Evolutionary conservation across 2,329 filamentous ascomycete species (phyloP), one percentile per base, ranked within the genome.

Genomic region (Phaeosphaeria sp.): DNA sequence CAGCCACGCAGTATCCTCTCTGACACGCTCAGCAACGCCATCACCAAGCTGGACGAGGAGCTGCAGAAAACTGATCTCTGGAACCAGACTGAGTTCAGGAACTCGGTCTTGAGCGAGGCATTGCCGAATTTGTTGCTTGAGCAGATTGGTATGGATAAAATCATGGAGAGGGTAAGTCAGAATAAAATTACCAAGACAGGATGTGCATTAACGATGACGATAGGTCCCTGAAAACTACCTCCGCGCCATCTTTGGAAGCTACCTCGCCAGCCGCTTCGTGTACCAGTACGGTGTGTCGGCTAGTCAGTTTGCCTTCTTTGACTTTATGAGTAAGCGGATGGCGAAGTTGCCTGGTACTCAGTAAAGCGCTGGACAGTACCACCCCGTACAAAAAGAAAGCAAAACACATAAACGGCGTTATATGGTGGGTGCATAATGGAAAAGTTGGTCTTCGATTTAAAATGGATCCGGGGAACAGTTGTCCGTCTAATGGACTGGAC

Each of bases 301-400:
- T 5, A 95, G 90, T 82, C 94, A 97, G 73, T 98, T 99, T 82
- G 93, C 94, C 41, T 99, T 99, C 84, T 99, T 96, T 80, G 92
- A 96, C 77, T 99, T 98, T 68, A 83, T 83, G 81, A 82, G 80
- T 70, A 77, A 81, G 67, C 74, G 81, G 22, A 82, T 82, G 77
- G 71, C 73, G 13, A 79, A 77, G 64, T 55, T 50, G 20, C 53
- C 39, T 30, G 39, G 50, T 27, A 49, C 58, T 51, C 58, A 55
- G 46, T 64, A 56, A 15, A 10, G 18, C 17, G 27, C 2, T 21
- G 20, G 10, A 27, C 9, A 9, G 9, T 7, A 36, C 30, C 6
- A 36, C 3, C 3, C 7, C 3, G 30, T 3, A 36, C 30, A 11
- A 36, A 36, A 36, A 36, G 30, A 13, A 36, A 13, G 13, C 21